A percentile compares a stretch with the other conserved stretches of the same genome.
Evolutionary conservation across 106 monocot species (phyloP).

Genomic region (Chionographis japonica): DNA sequence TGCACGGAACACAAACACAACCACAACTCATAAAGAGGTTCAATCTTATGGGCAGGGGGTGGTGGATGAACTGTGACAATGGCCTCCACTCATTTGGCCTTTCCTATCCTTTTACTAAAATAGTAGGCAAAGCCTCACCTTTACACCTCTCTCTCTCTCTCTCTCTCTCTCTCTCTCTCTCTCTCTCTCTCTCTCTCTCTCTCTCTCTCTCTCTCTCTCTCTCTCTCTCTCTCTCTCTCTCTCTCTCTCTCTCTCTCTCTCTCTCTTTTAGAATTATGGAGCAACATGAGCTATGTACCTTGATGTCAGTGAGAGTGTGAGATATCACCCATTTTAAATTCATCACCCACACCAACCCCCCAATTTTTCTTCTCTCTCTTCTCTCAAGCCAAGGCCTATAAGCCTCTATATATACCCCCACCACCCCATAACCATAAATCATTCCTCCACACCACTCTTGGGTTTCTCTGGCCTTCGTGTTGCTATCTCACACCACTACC

Average conservation of each 20-base stretch:
- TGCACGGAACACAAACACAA: conserved; percentile 23
- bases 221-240: too few relatives aligned
- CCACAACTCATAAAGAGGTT: background rate
- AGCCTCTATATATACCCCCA: conserved; percentile 5
- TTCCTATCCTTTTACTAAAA: conserved; percentile 1
- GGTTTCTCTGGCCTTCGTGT: background rate
- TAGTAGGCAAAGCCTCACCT: conserved; percentile 12
- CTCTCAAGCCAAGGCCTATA: background rate
- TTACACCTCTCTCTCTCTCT: background rate
- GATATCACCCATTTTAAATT: conserved; percentile 1
- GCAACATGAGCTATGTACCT: background rate
- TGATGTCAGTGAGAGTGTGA: background rate
- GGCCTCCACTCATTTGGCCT: conserved; percentile 13
- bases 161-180: too few relatives aligned
- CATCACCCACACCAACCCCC: conserved; percentile 1
- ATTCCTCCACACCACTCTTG: background rate
- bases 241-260: too few relatives aligned
- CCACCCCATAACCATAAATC: background rate
- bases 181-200: too few relatives aligned
- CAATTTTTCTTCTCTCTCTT: background rate
- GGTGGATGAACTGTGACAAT: conserved; percentile 11
- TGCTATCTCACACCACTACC: too few relatives aligned
- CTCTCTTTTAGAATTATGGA: background rate
- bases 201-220: background rate
- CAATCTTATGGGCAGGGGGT: background rate